Evolutionary conservation across 208 protist species (phyloP), one percentile per base, ranked within the genome.

Genomic region (Trypanosomatidae sp.): DNA sequence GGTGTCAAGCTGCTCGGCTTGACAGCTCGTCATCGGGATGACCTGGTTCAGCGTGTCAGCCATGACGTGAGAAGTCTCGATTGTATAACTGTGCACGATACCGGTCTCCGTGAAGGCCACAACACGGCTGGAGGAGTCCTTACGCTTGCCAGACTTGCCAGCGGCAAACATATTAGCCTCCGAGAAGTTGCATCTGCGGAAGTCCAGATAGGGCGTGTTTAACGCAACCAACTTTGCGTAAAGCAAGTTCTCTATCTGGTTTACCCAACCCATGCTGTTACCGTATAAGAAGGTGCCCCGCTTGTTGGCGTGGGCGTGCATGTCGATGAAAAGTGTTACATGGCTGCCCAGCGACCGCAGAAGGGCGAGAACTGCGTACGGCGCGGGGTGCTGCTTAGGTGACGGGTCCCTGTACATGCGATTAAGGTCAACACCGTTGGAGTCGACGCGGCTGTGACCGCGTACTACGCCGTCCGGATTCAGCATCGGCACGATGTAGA

Each of bases 251-350:
- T 97, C 83, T 39, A 97, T 73, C 74, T 96, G 85, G 36, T 84
- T 79, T 30, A 69, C 71, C 4, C 83, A 72, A 25, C 83, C 62
- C 81, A 98, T 88, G 44, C 80, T 83, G 75, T 99, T 99, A 62
- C 96, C 97, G 74, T 97, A 99, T 44, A 99, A 93, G 81, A 99
- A 99, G 49, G 88, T 91, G 53, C 97, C 96, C 28, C 91, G 73
- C 68, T 96, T 95, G 80, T 92, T 98, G 33, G 97, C 94, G 81
- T 99, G 97, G 1, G 93, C 96, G 78, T 99, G 97, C 81, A 98
- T 95, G 79, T 99, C 97, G 44, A 99, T 79, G 80, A 91, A 98
- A 52, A 98, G 72, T 9, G 82, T 71, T 7, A 98, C 77, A 41
- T 73, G 67, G 44, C 82, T 85, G 56, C 69, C 56, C 17, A 97